phyloP scores from a whole-genome alignment of 331 rosid genomes.

The Arachis monticola region DNA sequence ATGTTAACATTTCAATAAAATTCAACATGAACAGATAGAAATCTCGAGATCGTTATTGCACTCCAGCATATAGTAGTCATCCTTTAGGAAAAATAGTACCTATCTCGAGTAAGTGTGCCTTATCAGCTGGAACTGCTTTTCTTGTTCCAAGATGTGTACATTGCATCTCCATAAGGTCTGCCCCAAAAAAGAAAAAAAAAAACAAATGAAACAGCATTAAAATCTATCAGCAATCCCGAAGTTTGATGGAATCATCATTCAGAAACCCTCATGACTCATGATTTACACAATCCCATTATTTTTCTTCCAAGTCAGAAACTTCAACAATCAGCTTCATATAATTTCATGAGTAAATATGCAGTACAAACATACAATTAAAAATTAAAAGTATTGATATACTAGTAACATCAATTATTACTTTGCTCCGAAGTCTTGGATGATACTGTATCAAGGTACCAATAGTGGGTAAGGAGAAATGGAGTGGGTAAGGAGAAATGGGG shows the following conservation, averaged over 20 bases:
- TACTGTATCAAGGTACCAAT: background rate
- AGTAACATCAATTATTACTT: background rate
- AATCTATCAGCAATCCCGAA: background rate
- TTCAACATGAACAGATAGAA: background rate
- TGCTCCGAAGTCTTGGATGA: background rate
- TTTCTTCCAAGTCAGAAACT: constrained; percentile 4
- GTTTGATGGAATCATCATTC: constrained; percentile 10
- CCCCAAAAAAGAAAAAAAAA: constrained; percentile 32
- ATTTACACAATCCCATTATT: background rate
- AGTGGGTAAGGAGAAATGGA: too few relatives aligned
- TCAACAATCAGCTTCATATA: constrained; percentile 7
- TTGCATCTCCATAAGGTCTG: constrained; percentile 58
- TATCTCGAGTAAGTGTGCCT: constrained; percentile 29
- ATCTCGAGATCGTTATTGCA: background rate
- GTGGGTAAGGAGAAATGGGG: too few relatives aligned
- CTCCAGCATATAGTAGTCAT: background rate
- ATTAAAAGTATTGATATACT: background rate
- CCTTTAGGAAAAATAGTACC: background rate
- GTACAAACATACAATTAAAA: background rate
- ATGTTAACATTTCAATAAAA: background rate
- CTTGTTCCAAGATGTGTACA: constrained; percentile 58
- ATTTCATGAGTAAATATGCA: constrained; percentile 12
- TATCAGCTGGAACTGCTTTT: constrained; percentile 51
- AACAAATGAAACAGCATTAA: constrained; percentile 5
- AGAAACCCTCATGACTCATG: constrained; percentile 5